Conservation (phyloP, 495 filamentous ascomycete species). For the Xylaria acuta region DNA sequence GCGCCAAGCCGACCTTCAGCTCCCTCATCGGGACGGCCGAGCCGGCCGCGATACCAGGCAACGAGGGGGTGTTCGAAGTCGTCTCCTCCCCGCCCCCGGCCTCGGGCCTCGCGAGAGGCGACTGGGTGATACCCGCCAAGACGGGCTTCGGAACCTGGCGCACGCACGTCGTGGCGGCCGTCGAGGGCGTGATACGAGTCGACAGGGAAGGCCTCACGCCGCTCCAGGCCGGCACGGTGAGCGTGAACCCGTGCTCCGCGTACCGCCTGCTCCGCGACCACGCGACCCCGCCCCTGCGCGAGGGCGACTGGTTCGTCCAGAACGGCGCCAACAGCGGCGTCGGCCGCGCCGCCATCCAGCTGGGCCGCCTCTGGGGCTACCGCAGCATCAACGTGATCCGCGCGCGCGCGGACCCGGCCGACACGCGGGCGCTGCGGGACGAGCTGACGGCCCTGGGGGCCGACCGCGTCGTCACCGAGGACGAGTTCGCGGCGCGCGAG, state of each 20-base stretch:
- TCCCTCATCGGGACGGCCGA: slow-evolving; percentile 72
- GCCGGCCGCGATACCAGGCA: slow-evolving; percentile 70
- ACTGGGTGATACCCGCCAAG: slow-evolving; percentile 88
- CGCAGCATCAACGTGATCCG: slow-evolving; percentile 87
- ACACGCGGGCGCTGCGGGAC: slow-evolving; percentile 69
- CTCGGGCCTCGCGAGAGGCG: slow-evolving; percentile 60
- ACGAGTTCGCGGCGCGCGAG: slow-evolving; percentile 64
- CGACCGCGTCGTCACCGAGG: slow-evolving; percentile 80
- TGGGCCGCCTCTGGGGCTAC: slow-evolving; percentile 81
- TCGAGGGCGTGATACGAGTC: slow-evolving; percentile 68
- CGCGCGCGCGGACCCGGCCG: slow-evolving; percentile 64
- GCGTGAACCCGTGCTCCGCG: slow-evolving; percentile 90
- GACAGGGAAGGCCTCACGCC: slow-evolving; percentile 71
- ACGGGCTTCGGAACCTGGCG: slow-evolving; percentile 90
- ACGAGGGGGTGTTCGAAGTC: slow-evolving; percentile 92
- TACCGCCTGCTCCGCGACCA: slow-evolving; percentile 93
- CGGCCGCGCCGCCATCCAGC: slow-evolving; percentile 85
- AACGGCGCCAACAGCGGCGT: slow-evolving; percentile 96
- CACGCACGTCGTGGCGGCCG: slow-evolving; percentile 75
- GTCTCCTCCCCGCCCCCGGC: slow-evolving; percentile 44
- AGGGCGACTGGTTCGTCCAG: slow-evolving; percentile 90
- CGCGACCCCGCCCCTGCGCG: slow-evolving; percentile 48
- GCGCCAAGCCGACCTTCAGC: slow-evolving; percentile 76
- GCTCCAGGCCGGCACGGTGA: slow-evolving; percentile 81
- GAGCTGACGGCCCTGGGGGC: slow-evolving; percentile 78